Conservation (phyloP, 805 yeast genomes). For the Monosporozyma aquatica region DNA sequence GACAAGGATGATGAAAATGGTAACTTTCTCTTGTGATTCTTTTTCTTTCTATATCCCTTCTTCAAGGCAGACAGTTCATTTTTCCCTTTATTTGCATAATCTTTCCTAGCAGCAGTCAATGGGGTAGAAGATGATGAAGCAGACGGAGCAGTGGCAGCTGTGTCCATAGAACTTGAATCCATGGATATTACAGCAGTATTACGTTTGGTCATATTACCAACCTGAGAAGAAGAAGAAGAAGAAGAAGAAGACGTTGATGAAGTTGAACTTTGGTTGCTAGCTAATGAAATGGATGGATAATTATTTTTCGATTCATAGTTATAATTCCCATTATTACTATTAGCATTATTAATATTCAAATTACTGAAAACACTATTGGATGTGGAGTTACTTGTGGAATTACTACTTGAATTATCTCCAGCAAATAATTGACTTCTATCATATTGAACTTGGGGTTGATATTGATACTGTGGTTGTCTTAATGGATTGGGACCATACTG, state of each 20-base stretch:
- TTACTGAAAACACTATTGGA: not conserved
- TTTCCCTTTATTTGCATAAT: not conserved
- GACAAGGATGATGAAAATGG: not conserved
- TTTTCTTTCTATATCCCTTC: not conserved
- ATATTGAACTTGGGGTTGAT: not conserved
- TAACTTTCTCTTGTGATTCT: not conserved
- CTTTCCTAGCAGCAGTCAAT: not conserved
- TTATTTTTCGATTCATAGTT: not conserved
- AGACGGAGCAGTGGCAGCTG: too few relatives aligned
- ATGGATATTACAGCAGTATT: too few relatives aligned
- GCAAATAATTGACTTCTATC: not conserved
- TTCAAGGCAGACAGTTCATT: too few relatives aligned
- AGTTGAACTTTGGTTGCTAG: not conserved
- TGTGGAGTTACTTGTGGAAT: not conserved
- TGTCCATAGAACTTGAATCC: too few relatives aligned
- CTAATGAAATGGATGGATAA: not conserved
- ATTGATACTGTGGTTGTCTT: slow-evolving; percentile 1
- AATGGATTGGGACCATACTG: slow-evolving; percentile 1
- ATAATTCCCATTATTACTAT: not conserved
- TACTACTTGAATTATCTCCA: not conserved
- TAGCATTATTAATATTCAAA: not conserved
- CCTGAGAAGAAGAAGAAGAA: not conserved
- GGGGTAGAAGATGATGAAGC: too few relatives aligned
- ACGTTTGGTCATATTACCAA: too few relatives aligned
- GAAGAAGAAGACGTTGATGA: slow-evolving; percentile 1